These are phyloP conservation scores for Colletotrichum sojae DNA, from an alignment of 2,329 filamentous ascomycete genomes.

Conservation along the genomic window DNA sequence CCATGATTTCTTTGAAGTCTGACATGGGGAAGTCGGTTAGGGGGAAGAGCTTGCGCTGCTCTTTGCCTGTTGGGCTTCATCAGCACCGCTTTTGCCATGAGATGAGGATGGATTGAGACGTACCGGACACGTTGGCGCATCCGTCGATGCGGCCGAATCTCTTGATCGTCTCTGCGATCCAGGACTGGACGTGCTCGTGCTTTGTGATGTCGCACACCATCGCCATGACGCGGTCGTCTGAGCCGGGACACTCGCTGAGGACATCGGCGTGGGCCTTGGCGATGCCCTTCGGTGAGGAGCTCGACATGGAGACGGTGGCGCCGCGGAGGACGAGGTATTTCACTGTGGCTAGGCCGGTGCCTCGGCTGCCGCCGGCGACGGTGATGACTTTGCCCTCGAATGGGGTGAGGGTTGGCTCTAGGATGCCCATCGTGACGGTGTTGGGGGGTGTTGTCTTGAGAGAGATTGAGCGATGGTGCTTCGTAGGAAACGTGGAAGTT, in stretches of 20 bases:
- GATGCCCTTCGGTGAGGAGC: constrained; percentile 42
- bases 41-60: constrained; percentile 47
- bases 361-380: constrained; percentile 36
- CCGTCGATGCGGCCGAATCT: constrained; percentile 16
- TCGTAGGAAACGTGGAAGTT: neutral
- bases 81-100: neutral
- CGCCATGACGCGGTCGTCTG: constrained; percentile 27
- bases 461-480: neutral
- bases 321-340: constrained; percentile 45
- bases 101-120: too few species aligned
- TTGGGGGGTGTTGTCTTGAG: too few species aligned
- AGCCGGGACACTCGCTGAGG: neutral
- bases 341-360: constrained; percentile 41
- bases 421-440: too few species aligned
- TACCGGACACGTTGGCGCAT: constrained; percentile 28
- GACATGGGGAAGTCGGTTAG: constrained; percentile 42
- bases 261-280: constrained; percentile 43
- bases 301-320: constrained; percentile 38
- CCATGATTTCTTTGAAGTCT: constrained; percentile 42
- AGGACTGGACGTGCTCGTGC: constrained; percentile 1
- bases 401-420: constrained; percentile 38
- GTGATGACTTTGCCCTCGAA: constrained; percentile 43
- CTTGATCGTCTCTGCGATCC: constrained; percentile 30
- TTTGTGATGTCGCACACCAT: constrained; percentile 20
- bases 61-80: constrained; percentile 20